Evolutionary conservation across 1,139 yeast genomes (phyloP), one percentile per base, ranked within the genome.

Genomic region (Taphrina sp.): DNA sequence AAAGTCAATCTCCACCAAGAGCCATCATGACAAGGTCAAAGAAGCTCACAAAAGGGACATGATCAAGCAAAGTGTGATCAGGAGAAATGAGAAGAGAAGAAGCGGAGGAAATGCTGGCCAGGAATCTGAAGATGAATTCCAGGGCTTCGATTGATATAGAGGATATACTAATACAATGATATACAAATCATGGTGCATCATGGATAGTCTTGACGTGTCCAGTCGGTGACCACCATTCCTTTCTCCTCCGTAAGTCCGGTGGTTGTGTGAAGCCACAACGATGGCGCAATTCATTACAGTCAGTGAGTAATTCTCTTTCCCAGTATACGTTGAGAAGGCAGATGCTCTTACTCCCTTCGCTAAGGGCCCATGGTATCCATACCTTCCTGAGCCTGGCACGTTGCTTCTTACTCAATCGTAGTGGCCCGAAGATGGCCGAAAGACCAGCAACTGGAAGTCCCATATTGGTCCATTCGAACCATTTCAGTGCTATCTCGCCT

Each of bases 391-490:
- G 70, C 19, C 72, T 67, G 63, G 76, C 77, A 63, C 75, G 75
- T 63, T 79, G 83, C 62, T 75, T 73, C 12, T 77, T 70, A 57
- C 77, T 79, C 57, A 92, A 74, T 59, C 88, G 74, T 65, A 86
- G 76, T 0, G 96, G 96, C 1, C 96, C 96, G 63, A 88, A 79
- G 23, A 87, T 64, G 0, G 96, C 94, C 0, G 96, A 96, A 54
- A 94, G 70, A 0, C 95, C 95, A 7, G 96, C 90, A 94, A 94
- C 90, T 17, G 97, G 97, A 46, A 94, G 80, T 1, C 96, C 95
- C 59, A 92, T 79, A 68, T 92, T 92, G 69, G 92, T 85, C 66
- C 82, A 95, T 70, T 92, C 99, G 64, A 94, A 58, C 60, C 60
- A 58, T 47, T 92, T 92, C 23, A 92, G 85, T 0, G 96, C 88